Evolutionary conservation across 305 asterid genomes (phyloP), one percentile per base, ranked within the genome.

Genomic region (Fraxinus floribunda): DNA sequence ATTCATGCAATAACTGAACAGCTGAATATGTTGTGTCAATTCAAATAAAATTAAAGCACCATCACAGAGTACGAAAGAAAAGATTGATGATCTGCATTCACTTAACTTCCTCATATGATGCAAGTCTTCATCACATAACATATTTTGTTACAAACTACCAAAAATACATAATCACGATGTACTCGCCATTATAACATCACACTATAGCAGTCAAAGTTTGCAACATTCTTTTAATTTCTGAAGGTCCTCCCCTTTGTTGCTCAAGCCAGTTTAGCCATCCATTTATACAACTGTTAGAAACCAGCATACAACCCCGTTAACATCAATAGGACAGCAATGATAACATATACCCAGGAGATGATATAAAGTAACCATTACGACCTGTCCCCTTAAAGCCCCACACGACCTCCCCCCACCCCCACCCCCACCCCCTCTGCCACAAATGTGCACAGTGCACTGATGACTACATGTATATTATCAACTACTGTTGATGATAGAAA

Each of bases 1-100:
- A 68, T 7, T 83, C 78, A 60, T 78, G 39, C 76, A 49, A 8
- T 29, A 38, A 82, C 36, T 60, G 24, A 74, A 77, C 78, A 75
- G 38, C 5, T 70, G 75, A 78, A 57, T 29, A 46, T 73, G 32
- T 46, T 35, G 74, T 74, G 7, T 35, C 77, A 8, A 73, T 79
- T 75, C 36, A 29, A 22, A 44, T 77, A 20, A 10, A 78, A 46
- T 71, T 71, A 29, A 49, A 35, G 80, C 57, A 73, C 75, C 35
- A 77, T 64, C 15, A n/a, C 49, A 78, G 44, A 75, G 57, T 34
- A 36, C 62, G 32, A 30, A 71, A 15, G 73, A 74, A 62, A 22
- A 44, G 49, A 36, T 11, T n/a, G 77, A 75, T 39, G 11, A 75
- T 55, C 38, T 7, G 29, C 80, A 55, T 1, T 32, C 11, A 76